A percentile compares a stretch with the other conserved stretches of the same genome.
These are phyloP conservation scores for Scleroderma citrinum DNA, from an alignment of 768 basidiomycete genomes.

Conservation along the genomic window DNA sequence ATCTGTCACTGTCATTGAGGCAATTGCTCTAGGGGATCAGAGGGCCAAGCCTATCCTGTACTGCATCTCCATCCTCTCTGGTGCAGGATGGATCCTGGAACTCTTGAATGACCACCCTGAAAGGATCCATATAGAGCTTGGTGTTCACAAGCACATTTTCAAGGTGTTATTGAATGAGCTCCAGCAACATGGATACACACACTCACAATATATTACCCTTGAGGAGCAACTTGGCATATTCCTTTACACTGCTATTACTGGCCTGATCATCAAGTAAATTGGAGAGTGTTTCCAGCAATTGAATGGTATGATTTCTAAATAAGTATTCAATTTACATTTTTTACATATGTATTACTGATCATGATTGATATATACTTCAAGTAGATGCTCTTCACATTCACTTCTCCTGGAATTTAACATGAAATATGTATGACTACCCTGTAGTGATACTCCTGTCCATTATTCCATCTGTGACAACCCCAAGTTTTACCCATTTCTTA, in stretches of 20 bases:
- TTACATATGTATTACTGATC: background rate
- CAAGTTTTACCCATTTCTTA: slow-evolving; percentile 32
- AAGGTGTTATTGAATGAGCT: background rate
- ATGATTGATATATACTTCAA: background rate
- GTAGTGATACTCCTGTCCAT: slow-evolving; percentile 10
- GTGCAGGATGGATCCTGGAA: background rate
- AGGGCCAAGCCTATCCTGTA: background rate
- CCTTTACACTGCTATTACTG: background rate
- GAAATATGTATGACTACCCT: background rate
- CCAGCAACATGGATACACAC: background rate
- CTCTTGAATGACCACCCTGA: background rate
- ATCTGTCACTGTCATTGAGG: background rate
- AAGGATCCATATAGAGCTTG: background rate
- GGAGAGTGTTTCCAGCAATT: background rate
- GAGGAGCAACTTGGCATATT: background rate
- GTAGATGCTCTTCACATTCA: background rate
- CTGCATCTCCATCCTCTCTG: background rate
- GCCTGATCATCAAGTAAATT: background rate
- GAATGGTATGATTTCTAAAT: background rate
- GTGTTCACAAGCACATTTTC: background rate
- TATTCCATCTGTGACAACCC: slow-evolving; percentile 22
- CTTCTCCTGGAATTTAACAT: background rate
- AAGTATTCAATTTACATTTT: background rate
- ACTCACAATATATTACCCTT: background rate
- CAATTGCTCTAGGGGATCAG: background rate